Percentiles rank a stretch among this genome's conserved stretches.
phyloP scores from a whole-genome alignment of 2,329 filamentous ascomycete species.

The Exophiala viscosa region DNA sequence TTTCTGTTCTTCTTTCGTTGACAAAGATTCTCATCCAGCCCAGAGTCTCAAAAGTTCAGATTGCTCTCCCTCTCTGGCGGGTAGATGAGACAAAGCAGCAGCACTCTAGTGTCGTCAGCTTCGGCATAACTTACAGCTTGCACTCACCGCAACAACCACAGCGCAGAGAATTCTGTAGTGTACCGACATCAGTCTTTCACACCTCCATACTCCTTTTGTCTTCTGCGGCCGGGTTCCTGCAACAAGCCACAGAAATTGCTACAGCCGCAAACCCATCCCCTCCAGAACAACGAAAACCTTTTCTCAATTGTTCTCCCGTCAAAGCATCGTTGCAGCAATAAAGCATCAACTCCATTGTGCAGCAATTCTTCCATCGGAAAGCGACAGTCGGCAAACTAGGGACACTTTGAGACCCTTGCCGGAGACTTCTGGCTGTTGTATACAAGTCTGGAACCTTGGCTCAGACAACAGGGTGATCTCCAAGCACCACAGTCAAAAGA shows the following conservation, averaged over 20 bases:
- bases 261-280: constrained; percentile 10
- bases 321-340: constrained; percentile 12
- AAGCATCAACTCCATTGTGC: constrained; percentile 15
- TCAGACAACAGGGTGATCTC: constrained; percentile 11
- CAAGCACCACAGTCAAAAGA: constrained; percentile 1
- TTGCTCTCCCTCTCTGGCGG: constrained; percentile 14
- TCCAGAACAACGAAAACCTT: constrained; percentile 20
- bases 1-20: constrained; percentile 19
- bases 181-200: constrained; percentile 15
- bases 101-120: constrained; percentile 13
- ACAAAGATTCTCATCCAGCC: constrained; percentile 22
- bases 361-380: constrained; percentile 4
- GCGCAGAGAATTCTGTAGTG: constrained; percentile 12
- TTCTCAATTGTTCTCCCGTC: constrained; percentile 19
- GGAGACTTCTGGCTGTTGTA: background rate
- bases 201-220: background rate
- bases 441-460: constrained; percentile 13
- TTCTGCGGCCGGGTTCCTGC: constrained; percentile 20
- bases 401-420: background rate
- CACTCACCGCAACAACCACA: constrained; percentile 20
- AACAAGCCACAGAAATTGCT: constrained; percentile 18
- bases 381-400: constrained; percentile 10
- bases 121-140: constrained; percentile 4
- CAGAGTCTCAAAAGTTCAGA: constrained; percentile 16
- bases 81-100: constrained; percentile 25